Evolutionary conservation across 345 rosid species (phyloP), one percentile per base, ranked within the genome.

Genomic region (Salix udensis): DNA sequence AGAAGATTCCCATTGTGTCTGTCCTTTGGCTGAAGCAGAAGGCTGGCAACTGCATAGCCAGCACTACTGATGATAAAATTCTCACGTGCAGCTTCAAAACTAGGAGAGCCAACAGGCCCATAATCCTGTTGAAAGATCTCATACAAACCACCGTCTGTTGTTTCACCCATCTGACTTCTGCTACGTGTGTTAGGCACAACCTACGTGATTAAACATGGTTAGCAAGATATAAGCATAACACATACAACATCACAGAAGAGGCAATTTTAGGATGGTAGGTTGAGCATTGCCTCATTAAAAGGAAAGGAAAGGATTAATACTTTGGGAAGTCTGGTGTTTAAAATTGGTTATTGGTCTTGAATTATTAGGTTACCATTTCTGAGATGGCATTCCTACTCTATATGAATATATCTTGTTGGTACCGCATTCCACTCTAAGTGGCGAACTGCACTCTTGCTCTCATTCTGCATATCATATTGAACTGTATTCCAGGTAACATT

Each of bases 121-220:
- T 78, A 89, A 82, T 94, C 99, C 84, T 94, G 99, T 77, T 96
- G 99, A 85, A 96, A 96, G 71, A 96, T 94, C 85, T 96, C 99
- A 53, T 88, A 94, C 85, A 96, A 76, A 76, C 99, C 99, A 68
- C 99, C 99, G 75, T 96, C 99, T 39, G 91, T 96, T 65, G 99
- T 96, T 87, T 96, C 99, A 55, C 98, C 99, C 98, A 96, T 96
- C 82, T 96, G 98, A 81, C 97, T 96, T 85, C 99, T 89, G 85
- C 99, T 96, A 44, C 97, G 86, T 76, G 97, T 72, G 79, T 92
- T 90, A 66, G 97, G 99, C 83, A 96, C 99, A 78, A 96, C 98
- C 99, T 96, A 81, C 65, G 19, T 53, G 13, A 74, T 26, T 46
- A 37, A 14, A 74, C 23, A 74, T 58, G 28, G 64, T 58, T 58